Base-by-base conservation (phyloP, 2,329 filamentous ascomycete species). In the Aurifilum marmelostoma region DNA sequence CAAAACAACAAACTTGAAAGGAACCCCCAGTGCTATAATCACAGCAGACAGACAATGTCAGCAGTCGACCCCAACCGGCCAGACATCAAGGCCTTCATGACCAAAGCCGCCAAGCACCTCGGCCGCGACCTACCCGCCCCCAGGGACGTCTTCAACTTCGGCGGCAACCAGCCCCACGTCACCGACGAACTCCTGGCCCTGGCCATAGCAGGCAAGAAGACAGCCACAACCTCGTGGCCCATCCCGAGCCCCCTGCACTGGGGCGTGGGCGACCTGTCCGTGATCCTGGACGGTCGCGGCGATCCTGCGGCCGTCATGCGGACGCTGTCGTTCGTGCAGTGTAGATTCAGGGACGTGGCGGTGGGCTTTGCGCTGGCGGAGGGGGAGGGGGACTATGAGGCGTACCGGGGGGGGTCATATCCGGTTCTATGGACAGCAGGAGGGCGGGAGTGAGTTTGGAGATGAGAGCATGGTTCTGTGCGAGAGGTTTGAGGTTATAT, bases 181-280 rank as follows among this genome's bases (percentile, higher is more conserved):
- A 71, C 71, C 62, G 71, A 76, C 52, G 24, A 68, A 58, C 68
- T 69, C 8, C 72, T 76, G 3, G 67, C 21, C 3, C 69, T 73
- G 2, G 75, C 74, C 7, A 72, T 76, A 29, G 69, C 69, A 6
- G 74, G 76, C 54, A 69, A 74, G 34, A 77, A 77, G 66, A 73
- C 75, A 8, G 75, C 75, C 27, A 77, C 76, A 2, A 76, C 75
- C 5, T 76, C 76, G 21, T 77, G 74, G 73, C 76, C 76, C 1
- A 66, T 76, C 11, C 76, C 75, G 0, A 43, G 72, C 2, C 75
- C 76, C 7, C 67, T 76, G 8, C 71, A 75, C 67, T 77, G 76
- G 76, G 74, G 69, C 12, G 68, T 70, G 8, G 76, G 74, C 18
- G 76, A 77, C 66, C 69, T 75, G 18, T 75, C 75, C 0, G 73